phyloP scores from a whole-genome alignment of 139 green algal species.

The Penium margaritaceum region DNA sequence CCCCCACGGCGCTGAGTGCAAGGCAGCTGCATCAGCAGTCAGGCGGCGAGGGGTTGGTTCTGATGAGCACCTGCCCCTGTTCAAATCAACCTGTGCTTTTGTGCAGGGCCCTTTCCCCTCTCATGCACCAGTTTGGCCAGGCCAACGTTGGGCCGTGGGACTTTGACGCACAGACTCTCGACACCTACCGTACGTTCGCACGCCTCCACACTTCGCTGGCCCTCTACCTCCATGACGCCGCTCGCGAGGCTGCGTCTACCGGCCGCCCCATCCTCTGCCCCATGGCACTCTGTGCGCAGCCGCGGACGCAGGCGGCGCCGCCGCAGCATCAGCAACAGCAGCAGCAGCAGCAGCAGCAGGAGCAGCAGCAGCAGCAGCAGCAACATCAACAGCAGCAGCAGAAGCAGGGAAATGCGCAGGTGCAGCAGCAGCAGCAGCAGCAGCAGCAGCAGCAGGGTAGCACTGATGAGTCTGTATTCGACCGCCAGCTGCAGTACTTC shows the following conservation, averaged over 20 bases:
- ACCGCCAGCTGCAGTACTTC: too few species aligned
- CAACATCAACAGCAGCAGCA: too few species aligned
- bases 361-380: too few species aligned
- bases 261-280: conserved; percentile 14
- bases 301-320: too few species aligned
- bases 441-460: too few species aligned
- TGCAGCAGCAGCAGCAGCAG: too few species aligned
- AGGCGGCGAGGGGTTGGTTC: too few species aligned
- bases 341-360: too few species aligned
- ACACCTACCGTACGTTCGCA: conserved; percentile 8
- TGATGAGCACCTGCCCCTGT: too few species aligned
- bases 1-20: neutral
- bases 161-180: neutral
- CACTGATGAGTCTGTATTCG: too few species aligned
- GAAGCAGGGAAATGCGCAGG: too few species aligned
- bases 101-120: conserved; percentile 4
- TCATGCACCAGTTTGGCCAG: conserved; percentile 26
- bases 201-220: conserved; percentile 6
- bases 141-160: conserved; percentile 21
- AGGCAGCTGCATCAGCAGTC: neutral
- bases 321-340: too few species aligned
- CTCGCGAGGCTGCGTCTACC: neutral
- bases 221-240: neutral
- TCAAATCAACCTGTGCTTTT: neutral
- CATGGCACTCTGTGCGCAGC: conserved; percentile 16